Base-by-base conservation (phyloP, 2,329 filamentous ascomycete species). In the Monilinia fructigena region DNA sequence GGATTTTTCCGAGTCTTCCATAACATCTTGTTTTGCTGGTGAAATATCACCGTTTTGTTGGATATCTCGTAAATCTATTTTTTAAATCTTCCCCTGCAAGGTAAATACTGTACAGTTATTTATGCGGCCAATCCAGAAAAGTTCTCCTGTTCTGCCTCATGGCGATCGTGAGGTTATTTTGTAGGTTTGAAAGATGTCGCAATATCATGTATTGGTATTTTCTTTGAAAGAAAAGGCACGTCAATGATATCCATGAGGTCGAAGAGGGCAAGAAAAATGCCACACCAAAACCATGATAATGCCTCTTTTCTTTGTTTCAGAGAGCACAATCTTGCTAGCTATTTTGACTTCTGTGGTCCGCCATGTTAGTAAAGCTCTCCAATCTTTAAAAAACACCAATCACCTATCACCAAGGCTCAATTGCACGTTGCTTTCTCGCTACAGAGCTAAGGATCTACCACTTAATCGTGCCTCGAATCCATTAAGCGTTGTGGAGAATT, bases 401-500 rank as follows among this genome's bases (percentile, higher is more conserved):
- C 7, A 12, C 5, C 45, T 38, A 26, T 61, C 6, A 20, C 18
- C 50, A 23, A 16, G 23, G 6, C 38, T 28, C 11, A 20, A 8
- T 45, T 55, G 4, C 18, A 42, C 8, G 26, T 26, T 3, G 38
- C 12, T 64, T n/a, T n/a, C 28, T 28, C 31, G 16, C 42, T 40
- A 11, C 23, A 38, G 20, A 55, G 54, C 6, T 4, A 59, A 35
- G 6, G 55, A 47, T 59, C 20, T 10, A 3, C 23, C 14, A 3
- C 1, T 52, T 23, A 2, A 26, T 20, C 1, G 56, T 47, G 40
- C 1, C 20, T 48, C 52, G 20, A 48, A 47, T 26, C 16, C 52
- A 64, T 48, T 56, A 56, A n/a, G 3, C 31, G 18, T 35, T 48
- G n/a, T 64, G 53, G 61, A 52, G 20, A 64, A 48, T 47, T 20